These are phyloP conservation scores for Suhomyces canberraensis DNA, from an alignment of 805 yeast species.

Conservation along the genomic window DNA sequence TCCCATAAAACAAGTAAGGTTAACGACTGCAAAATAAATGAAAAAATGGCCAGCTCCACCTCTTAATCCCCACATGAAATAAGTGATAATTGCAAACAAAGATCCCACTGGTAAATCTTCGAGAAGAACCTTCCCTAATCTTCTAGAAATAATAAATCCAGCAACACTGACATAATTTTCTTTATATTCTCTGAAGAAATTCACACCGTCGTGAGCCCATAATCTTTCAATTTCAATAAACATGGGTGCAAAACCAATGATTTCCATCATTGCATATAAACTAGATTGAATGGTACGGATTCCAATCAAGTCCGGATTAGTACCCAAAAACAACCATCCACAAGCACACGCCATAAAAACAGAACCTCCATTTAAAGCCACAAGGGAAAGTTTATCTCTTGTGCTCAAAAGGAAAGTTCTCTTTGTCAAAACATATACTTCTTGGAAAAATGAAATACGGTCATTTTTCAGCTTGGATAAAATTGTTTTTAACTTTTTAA, in stretches of 20 bases:
- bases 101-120: conserved; percentile 24
- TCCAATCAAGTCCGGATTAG: conserved; percentile 18
- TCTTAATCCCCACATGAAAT: conserved; percentile 27
- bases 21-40: conserved; percentile 54
- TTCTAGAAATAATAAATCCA: conserved; percentile 21
- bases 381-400: conserved; percentile 18
- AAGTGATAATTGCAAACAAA: conserved; percentile 19
- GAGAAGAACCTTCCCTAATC: conserved; percentile 20
- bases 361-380: conserved; percentile 21
- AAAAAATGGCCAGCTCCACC: conserved; percentile 43
- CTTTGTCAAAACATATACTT: conserved; percentile 17
- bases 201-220: conserved; percentile 22
- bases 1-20: conserved; percentile 56
- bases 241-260: conserved; percentile 24
- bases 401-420: conserved; percentile 18
- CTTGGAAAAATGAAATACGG: conserved; percentile 17
- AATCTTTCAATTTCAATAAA: conserved; percentile 22
- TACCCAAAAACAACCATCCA: conserved; percentile 26
- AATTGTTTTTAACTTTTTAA: conserved; percentile 1
- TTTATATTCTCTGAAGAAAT: conserved; percentile 22
- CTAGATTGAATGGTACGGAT: conserved; percentile 21
- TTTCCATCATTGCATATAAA: conserved; percentile 21
- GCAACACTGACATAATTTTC: conserved; percentile 22
- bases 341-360: conserved; percentile 14
- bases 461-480: conserved; percentile 14